A percentile compares a stretch with the other conserved stretches of the same genome.
Conservation (phyloP, 192 early-diverging fungal species). For the Geranomyces michiganensis region DNA sequence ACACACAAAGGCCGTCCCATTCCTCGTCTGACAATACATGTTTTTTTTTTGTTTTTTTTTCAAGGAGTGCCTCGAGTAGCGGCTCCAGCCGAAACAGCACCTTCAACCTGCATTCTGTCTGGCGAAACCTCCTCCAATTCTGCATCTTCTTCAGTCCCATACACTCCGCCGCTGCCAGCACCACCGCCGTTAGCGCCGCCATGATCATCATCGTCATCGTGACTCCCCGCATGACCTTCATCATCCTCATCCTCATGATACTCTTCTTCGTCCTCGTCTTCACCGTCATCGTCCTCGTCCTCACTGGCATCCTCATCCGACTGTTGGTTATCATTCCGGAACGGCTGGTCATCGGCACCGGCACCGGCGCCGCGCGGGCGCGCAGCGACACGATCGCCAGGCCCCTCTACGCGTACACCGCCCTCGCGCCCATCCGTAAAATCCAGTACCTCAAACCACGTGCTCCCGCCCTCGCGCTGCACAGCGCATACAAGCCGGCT, state of each 20-base stretch:
- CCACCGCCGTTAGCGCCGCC: background rate
- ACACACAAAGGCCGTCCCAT: too few relatives aligned
- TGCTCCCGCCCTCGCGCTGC: conserved; percentile 56
- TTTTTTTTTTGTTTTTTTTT: too few relatives aligned
- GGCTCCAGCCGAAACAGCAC: too few relatives aligned
- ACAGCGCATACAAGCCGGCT: conserved; percentile 70
- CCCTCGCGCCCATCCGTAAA: conserved; percentile 69
- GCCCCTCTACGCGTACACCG: conserved; percentile 40
- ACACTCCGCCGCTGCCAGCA: background rate
- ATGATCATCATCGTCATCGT: conserved; percentile 10
- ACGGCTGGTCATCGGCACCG: background rate
- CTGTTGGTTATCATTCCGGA: background rate
- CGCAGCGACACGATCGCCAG: conserved; percentile 36
- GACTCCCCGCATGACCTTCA: background rate
- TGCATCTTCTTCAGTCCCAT: too few relatives aligned
- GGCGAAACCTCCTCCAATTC: too few relatives aligned
- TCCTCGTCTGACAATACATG: too few relatives aligned
- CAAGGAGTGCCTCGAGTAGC: too few relatives aligned
- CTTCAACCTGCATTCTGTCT: too few relatives aligned
- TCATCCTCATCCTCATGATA: conserved; percentile 29
- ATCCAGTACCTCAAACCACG: conserved; percentile 84
- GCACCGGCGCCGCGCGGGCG: background rate
- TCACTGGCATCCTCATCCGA: conserved; percentile 6
- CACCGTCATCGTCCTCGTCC: conserved; percentile 20
- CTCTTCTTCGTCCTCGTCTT: conserved; percentile 34